Evolutionary conservation across 192 early-diverging fungal species (phyloP), one percentile per base, ranked within the genome.

Genomic region (Anaeromyces robustus): DNA sequence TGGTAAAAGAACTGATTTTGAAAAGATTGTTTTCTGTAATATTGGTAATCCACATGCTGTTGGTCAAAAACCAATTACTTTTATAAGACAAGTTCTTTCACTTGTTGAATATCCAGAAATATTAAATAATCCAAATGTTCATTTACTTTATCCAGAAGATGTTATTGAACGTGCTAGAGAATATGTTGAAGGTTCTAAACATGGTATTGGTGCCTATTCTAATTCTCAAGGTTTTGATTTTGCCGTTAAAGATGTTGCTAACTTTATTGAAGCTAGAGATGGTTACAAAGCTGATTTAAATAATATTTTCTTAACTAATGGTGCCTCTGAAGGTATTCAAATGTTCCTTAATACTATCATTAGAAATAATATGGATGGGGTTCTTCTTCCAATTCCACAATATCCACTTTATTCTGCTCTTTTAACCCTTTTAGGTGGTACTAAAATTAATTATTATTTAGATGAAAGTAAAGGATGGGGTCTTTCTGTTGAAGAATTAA

Each of bases 381-480:
- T 99, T 84, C 95, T 99, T 96, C 97, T 98, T 82, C 97, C 97
- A 29, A 96, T 99, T 78, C 97, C 97, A 39, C 97, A 99, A 84
- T 99, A 99, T 83, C 97, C 97, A 77, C 92, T 99, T 30, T 99
- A 99, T 88, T 94, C 95, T 17, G 97, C 96, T 34, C 93, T 95
- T 0, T 87, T 99, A 78, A 89, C 94, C 1, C 89, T 96, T 29
- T 90, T 94, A 82, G 88, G 94, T 81, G 96, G 94, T 29, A 88
- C 90, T 11, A 91, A 92, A 30, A 95, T 98, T 11, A 95, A 93
- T 29, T 99, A 99, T 86, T 96, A 94, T 80, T 84, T 99, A 77
- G 90, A 97, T 84, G 97, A 99, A 85, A 86, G 88, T 77, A 86
- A 91, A 78, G 91, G 91, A 34, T 98, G 96, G 52, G 52, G 52